These are phyloP conservation scores for Stylonectria norvegica DNA, from an alignment of 2,329 filamentous ascomycete genomes.

Conservation along the genomic window DNA sequence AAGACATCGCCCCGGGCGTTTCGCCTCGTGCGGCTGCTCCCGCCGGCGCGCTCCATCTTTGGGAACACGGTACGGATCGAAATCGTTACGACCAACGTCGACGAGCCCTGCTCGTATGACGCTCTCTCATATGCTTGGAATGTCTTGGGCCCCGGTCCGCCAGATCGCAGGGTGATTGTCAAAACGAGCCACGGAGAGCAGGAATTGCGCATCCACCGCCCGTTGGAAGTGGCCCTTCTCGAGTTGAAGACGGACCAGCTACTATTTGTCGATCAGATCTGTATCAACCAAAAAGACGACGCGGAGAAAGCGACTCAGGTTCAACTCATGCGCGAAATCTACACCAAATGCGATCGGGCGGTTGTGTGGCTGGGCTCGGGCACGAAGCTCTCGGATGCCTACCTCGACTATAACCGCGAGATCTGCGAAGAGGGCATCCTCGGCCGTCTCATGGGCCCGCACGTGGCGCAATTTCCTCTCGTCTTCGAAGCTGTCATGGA, in stretches of 20 bases:
- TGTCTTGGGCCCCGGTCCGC: constrained; percentile 5
- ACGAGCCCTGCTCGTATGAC: constrained; percentile 20
- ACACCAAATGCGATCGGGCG: constrained; percentile 18
- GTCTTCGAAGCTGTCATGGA: constrained; percentile 32
- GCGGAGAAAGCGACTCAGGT: constrained; percentile 28
- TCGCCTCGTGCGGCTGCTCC: constrained; percentile 9
- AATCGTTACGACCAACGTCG: constrained; percentile 23
- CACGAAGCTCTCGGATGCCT: constrained; percentile 19
- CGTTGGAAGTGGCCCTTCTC: constrained; percentile 31
- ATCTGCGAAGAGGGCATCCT: constrained; percentile 21
- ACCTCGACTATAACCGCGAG: constrained; percentile 16
- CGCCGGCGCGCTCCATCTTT: constrained; percentile 4
- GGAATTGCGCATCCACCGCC: constrained; percentile 23
- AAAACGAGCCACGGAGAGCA: constrained; percentile 10
- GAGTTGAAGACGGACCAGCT: constrained; percentile 7
- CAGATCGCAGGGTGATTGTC: constrained; percentile 27
- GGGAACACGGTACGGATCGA: constrained; percentile 25
- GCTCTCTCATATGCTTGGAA: constrained; percentile 33
- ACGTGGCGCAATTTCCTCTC: constrained; percentile 16
- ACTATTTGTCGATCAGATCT: constrained; percentile 32
- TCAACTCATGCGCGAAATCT: constrained; percentile 29
- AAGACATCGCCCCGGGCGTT: too few relatives aligned
- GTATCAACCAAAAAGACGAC: constrained; percentile 28
- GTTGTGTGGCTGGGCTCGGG: constrained; percentile 29
- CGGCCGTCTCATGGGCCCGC: constrained; percentile 23